A percentile compares a stretch with the other conserved stretches of the same genome.
phyloP scores from a whole-genome alignment of 1,284 basidiomycete genomes.

The Blastosporella zonata region DNA sequence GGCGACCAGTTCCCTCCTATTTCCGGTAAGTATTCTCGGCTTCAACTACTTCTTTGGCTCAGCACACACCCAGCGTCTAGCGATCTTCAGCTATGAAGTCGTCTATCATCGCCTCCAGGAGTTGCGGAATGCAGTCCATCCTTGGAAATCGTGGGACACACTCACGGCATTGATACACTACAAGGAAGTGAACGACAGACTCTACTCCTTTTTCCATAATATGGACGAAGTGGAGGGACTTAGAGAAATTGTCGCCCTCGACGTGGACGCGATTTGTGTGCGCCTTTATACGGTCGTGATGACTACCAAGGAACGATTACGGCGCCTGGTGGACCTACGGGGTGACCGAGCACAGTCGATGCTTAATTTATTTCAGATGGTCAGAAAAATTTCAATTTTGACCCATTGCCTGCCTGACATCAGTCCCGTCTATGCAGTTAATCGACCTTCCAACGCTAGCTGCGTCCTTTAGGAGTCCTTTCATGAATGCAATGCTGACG shows the following conservation, averaged over 20 bases:
- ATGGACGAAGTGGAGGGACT: slow-evolving; percentile 1
- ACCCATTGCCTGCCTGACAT: not conserved
- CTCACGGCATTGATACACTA: not conserved
- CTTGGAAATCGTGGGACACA: not conserved
- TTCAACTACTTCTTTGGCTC: not conserved
- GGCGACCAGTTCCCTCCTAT: slow-evolving; percentile 6
- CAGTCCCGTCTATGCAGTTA: slow-evolving; percentile 2
- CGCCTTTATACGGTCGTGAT: slow-evolving; percentile 8
- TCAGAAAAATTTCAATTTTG: not conserved
- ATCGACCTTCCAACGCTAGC: slow-evolving; percentile 13
- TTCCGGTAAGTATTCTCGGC: slow-evolving; percentile 3
- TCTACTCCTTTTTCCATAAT: not conserved
- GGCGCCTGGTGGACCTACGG: slow-evolving; percentile 4
- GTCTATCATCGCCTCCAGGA: slow-evolving; percentile 3
- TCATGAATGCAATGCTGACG: slow-evolving; percentile 14
- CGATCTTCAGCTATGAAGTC: slow-evolving; percentile 7
- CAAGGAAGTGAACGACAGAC: not conserved
- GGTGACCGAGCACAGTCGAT: slow-evolving; percentile 13
- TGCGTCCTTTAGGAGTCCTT: slow-evolving; percentile 9
- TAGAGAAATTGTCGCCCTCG: slow-evolving; percentile 10
- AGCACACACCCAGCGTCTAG: slow-evolving; percentile 11
- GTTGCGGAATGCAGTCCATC: not conserved
- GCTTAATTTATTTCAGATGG: slow-evolving; percentile 16
- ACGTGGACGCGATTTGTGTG: slow-evolving; percentile 16
- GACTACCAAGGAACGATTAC: slow-evolving; percentile 3